Evolutionary conservation across 805 yeast genomes (phyloP).

Genomic region (Candida caryicola): DNA sequence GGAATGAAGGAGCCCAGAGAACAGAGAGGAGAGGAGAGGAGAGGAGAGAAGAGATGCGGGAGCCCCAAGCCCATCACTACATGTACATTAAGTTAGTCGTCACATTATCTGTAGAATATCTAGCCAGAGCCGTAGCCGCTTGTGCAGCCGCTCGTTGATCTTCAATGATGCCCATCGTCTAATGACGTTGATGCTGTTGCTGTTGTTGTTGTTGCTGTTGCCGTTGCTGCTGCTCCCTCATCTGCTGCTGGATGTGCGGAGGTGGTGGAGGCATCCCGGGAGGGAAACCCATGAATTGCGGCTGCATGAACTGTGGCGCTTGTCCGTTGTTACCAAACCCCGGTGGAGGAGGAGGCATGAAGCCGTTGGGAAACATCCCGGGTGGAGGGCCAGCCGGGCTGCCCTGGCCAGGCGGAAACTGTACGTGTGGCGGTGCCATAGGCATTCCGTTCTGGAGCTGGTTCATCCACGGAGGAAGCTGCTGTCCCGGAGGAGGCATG

Average conservation of each 20-base stretch:
- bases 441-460: slow-evolving; percentile 11
- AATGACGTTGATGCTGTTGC: slow-evolving; percentile 1
- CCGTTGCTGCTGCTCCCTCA: slow-evolving; percentile 5
- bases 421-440: slow-evolving; percentile 15
- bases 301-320: slow-evolving; percentile 8
- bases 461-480: slow-evolving; percentile 27
- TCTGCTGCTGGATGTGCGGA: slow-evolving; percentile 13
- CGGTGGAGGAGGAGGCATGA: slow-evolving; percentile 14
- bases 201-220: slow-evolving; percentile 4
- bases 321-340: slow-evolving; percentile 9
- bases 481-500: slow-evolving; percentile 5
- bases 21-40: no score
- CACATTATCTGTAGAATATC: neutral
- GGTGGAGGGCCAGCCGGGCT: slow-evolving; percentile 21
- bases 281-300: slow-evolving; percentile 14
- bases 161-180: neutral
- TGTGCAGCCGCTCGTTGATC: neutral
- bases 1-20: no score
- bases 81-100: neutral
- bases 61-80: no score
- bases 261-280: slow-evolving; percentile 23
- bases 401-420: slow-evolving; percentile 9
- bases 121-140: neutral
- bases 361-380: slow-evolving; percentile 36
- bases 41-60: no score